phyloP scores from a whole-genome alignment of 176 grass and related monocot species.

The Carex kokanica region DNA sequence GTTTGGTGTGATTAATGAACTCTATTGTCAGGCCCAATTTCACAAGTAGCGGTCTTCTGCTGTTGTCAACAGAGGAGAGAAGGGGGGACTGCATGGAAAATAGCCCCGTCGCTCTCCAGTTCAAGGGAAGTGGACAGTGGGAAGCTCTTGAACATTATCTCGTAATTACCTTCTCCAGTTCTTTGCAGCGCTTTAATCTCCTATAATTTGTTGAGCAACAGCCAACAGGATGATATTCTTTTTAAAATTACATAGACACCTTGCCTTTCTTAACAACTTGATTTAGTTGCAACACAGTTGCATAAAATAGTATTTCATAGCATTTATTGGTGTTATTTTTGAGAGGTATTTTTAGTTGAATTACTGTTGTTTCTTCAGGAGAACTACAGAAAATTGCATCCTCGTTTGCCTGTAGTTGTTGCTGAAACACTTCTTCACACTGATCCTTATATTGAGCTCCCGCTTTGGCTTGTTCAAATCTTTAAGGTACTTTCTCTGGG shows the following conservation, averaged over 20 bases:
- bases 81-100: slow-evolving; percentile 35
- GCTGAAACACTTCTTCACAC: slow-evolving; percentile 91
- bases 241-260: not conserved
- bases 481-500: slow-evolving; percentile 60
- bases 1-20: slow-evolving; percentile 5
- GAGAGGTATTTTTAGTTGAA: not conserved
- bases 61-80: slow-evolving; percentile 57
- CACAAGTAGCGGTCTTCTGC: slow-evolving; percentile 34
- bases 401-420: slow-evolving; percentile 62
- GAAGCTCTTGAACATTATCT: slow-evolving; percentile 83
- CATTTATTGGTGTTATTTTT: slow-evolving; percentile 1
- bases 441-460: slow-evolving; percentile 84
- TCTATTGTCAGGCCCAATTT: slow-evolving; percentile 54
- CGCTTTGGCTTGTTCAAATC: slow-evolving; percentile 97
- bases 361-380: slow-evolving; percentile 48
- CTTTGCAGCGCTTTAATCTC: not conserved
- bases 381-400: slow-evolving; percentile 83
- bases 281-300: not conserved
- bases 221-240: slow-evolving; percentile 13
- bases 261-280: not conserved
- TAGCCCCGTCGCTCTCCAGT: slow-evolving; percentile 41
- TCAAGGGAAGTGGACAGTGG: slow-evolving; percentile 70
- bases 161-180: slow-evolving; percentile 39
- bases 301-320: not conserved
- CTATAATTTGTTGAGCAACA: not conserved